Conservation (phyloP, 2,329 filamentous ascomycete species). For the Aspergillus japonicus region DNA sequence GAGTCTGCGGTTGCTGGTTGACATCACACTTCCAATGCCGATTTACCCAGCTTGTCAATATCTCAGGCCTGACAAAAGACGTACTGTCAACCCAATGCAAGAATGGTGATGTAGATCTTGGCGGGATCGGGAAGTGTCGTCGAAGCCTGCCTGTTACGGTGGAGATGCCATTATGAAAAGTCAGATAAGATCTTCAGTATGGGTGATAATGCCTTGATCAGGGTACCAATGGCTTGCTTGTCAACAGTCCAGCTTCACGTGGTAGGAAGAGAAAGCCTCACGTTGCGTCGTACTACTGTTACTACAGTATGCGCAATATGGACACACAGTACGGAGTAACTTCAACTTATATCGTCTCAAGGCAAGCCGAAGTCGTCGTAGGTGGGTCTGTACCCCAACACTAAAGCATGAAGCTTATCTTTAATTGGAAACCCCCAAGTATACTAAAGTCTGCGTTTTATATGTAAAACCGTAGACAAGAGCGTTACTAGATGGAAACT, state of each 20-base stretch:
- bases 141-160: background rate
- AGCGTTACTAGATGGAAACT: background rate
- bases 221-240: background rate
- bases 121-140: background rate
- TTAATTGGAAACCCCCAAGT: background rate
- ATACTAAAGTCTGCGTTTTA: background rate
- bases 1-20: no score
- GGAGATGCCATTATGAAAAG: background rate
- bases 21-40: no score
- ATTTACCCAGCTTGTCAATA: no score
- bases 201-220: no score
- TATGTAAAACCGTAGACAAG: background rate
- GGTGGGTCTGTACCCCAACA: background rate
- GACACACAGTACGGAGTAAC: no score
- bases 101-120: background rate
- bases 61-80: no score
- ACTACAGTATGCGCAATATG: background rate
- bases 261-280: no score
- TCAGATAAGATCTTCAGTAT: background rate
- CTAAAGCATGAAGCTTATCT: background rate
- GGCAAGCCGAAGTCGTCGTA: background rate
- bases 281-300: no score
- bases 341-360: background rate
- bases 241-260: no score
- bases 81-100: no score